Base-by-base conservation (phyloP, 495 filamentous ascomycete genomes). In the Aspergillus asperescens region DNA sequence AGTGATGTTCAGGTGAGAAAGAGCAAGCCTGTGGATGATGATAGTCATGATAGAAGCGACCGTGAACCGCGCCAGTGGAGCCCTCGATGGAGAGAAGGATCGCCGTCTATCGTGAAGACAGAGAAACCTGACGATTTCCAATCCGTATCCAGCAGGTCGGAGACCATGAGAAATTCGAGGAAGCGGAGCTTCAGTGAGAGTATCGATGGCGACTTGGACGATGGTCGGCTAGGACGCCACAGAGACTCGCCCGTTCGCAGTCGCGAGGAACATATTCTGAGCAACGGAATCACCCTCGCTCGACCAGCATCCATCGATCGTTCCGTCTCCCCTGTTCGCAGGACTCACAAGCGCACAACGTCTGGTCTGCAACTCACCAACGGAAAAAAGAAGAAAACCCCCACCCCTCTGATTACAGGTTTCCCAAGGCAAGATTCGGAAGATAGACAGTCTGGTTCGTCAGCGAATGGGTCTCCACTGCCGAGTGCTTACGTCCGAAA, bases 361-460 rank as follows among this genome's bases (percentile, higher is more conserved):
- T 89, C 87, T 16, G 84, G 73, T 9, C 65, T 79, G 13, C 85
- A 86, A 29, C 70, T 81, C 23, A 47, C 50, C 22, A 38, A 39
- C 16, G 31, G 55, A 13, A 57, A 64, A 3, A 73, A 73, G 56
- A 75, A 66, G 49, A 79, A 73, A 44, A 63, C 64, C 0, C 74
- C 73, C 3, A 66, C 75, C 2, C 83, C 85, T 16, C 72, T 85
- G 7, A 72, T 72, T 9, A 69, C 74, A 10, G 70, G 71, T 5
- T 68, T 63, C 19, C 65, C 62, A 25, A 67, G 74, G 16, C 77
- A 76, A 48, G 63, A 62, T 27, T 83, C 79, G 1, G 80, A 87
- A 56, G 86, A 89, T 54, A 76, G 84, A 22, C 80, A 81, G 47
- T 88, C 85, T 1, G 85, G 85, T 42, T 85, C 88, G 29, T 90